phyloP scores from a whole-genome alignment of 768 basidiomycete species.

The Leucosporidium yakuticum region DNA sequence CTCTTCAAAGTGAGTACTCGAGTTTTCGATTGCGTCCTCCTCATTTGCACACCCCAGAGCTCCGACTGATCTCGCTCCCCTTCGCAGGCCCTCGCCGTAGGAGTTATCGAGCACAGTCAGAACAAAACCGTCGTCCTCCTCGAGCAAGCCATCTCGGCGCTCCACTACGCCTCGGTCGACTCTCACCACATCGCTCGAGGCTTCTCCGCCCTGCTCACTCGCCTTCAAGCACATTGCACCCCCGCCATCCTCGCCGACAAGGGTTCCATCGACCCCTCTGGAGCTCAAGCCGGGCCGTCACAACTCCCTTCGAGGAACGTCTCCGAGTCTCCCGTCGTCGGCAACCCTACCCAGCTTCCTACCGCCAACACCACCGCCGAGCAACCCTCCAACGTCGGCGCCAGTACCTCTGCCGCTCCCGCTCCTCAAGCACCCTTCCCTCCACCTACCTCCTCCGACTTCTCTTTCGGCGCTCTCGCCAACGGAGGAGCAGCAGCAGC shows the following conservation, averaged over 20 bases:
- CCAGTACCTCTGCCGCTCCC: not conserved
- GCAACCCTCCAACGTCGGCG: too few species aligned
- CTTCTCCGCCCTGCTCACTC: slow-evolving; percentile 25
- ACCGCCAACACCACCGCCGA: too few species aligned
- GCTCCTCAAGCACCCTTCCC: not conserved
- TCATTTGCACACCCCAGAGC: not conserved
- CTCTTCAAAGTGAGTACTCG: slow-evolving; percentile 21
- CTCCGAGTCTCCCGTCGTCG: too few species aligned
- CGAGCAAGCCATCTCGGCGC: slow-evolving; percentile 21
- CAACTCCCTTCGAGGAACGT: not conserved
- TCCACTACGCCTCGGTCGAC: slow-evolving; percentile 20
- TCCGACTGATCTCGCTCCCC: too few species aligned
- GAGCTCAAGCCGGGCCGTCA: not conserved
- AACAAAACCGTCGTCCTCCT: slow-evolving; percentile 22
- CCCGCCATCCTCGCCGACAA: slow-evolving; percentile 19
- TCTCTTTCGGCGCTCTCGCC: too few species aligned
- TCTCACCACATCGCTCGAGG: slow-evolving; percentile 25
- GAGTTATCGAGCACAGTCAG: slow-evolving; percentile 32
- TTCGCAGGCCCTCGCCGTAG: slow-evolving; percentile 27
- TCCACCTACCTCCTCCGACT: not conserved
- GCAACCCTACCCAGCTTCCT: too few species aligned
- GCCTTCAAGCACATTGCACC: slow-evolving; percentile 29
- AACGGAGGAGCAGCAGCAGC: not conserved
- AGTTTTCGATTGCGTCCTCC: not conserved
- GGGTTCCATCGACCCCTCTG: not conserved